Percentiles rank a stretch among this genome's conserved stretches.
phyloP scores from a whole-genome alignment of 2,329 filamentous ascomycete genomes.

The Pleochaeta shiraiana region DNA sequence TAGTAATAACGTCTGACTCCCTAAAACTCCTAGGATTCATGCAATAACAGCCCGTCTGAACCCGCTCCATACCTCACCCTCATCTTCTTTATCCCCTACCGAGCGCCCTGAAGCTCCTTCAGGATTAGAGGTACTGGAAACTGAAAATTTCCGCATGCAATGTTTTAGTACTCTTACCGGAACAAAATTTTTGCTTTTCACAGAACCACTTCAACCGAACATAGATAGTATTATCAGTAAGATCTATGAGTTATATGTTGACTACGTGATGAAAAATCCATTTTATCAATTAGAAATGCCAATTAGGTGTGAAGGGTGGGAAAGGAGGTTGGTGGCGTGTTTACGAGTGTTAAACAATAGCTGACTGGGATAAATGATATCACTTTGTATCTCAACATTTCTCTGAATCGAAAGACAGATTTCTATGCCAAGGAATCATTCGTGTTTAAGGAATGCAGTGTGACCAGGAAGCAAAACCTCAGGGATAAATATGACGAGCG shows the following conservation, averaged over 20 bases:
- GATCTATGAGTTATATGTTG: slow-evolving; percentile 86
- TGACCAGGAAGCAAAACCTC: too few species aligned
- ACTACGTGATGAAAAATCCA: slow-evolving; percentile 99
- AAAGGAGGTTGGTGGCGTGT: slow-evolving; percentile 63
- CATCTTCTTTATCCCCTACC: slow-evolving; percentile 33
- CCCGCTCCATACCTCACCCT: slow-evolving; percentile 30
- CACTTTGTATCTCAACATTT: too few species aligned
- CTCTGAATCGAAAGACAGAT: too few species aligned
- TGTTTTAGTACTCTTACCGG: slow-evolving; percentile 93
- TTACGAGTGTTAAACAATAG: slow-evolving; percentile 47
- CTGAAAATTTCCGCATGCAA: slow-evolving; percentile 81
- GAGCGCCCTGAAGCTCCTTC: slow-evolving; percentile 39
- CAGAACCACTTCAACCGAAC: slow-evolving; percentile 51
- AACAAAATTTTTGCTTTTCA: slow-evolving; percentile 89
- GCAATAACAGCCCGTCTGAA: slow-evolving; percentile 42
- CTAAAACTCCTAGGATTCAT: slow-evolving; percentile 29
- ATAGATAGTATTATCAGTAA: slow-evolving; percentile 64
- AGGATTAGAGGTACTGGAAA: slow-evolving; percentile 82
- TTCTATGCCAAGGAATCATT: too few species aligned
- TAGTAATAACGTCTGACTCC: too few species aligned
- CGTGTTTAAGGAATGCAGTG: too few species aligned
- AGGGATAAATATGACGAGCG: too few species aligned
- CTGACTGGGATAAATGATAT: too few species aligned
- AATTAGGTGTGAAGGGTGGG: slow-evolving; percentile 84
- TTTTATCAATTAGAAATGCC: slow-evolving; percentile 99